Evolutionary conservation across 306 rosid species (phyloP), one percentile per base, ranked within the genome.

Genomic region (Begonia peltatifolia): DNA sequence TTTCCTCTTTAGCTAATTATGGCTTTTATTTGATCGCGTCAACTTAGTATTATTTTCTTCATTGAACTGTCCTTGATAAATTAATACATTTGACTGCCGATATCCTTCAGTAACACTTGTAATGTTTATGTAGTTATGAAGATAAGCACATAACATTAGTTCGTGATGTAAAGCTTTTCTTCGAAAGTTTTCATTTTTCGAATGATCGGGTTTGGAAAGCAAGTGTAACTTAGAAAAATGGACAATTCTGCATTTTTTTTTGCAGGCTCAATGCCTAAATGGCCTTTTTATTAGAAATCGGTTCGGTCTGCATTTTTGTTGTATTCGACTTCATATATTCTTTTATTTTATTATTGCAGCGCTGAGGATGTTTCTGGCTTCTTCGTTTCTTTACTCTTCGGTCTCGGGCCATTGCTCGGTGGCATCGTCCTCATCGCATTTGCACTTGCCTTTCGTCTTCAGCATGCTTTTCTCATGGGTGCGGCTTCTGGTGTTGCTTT

Each of bases 281-380:
- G n/a, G n/a, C n/a, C n/a, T n/a, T n/a, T n/a, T n/a, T 30, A 30
- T 30, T 30, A 30, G 4, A 30, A 30, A 3, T 30, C 0, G 36
- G 36, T 30, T 30, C n/a, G n/a, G 36, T 30, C 36, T 30, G 36
- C 36, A 30, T 30, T 30, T 30, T 30, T n/a, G n/a, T n/a, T n/a
- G n/a, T n/a, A n/a, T n/a, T n/a, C n/a, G n/a, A n/a, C n/a, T 44
- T 10, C n/a, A 57, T 57, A 41, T 4, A 22, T 47, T 64, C 68
- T 61, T 64, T 53, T 53, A 58, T 53, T 20, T 6, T 59, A n/a
- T n/a, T n/a, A n/a, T n/a, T 71, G 62, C 90, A 90, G 99, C 79
- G 65, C 94, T 18, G 99, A 86, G 66, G 99, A 86, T 70, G 96
- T 94, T 14, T 92, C 99, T 44, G 94, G 99, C 72, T 86, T 92